These are phyloP conservation scores for Neltuma alba DNA, from an alignment of 306 rosid genomes.

Conservation along the genomic window DNA sequence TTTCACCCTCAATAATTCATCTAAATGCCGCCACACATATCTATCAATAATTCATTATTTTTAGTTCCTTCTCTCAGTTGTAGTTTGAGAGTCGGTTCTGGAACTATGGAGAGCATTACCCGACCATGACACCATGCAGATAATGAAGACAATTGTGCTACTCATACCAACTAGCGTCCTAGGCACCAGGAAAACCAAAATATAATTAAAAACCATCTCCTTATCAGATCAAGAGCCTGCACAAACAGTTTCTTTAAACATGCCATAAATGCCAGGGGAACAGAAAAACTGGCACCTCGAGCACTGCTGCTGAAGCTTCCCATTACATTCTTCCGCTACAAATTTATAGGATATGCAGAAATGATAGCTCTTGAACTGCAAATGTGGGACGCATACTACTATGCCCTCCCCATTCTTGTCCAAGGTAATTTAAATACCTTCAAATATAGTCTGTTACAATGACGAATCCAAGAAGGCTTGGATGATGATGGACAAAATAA, in stretches of 20 bases:
- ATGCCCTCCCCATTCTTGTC: neutral
- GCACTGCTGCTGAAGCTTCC: conserved; percentile 27
- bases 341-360: neutral
- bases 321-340: neutral
- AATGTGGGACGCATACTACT: neutral
- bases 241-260: neutral
- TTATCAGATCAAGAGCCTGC: conserved; percentile 6
- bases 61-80: neutral
- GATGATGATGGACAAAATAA: conserved; percentile 7
- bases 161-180: neutral
- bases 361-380: neutral
- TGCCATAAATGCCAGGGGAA: neutral
- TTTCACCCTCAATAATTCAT: conserved; percentile 26
- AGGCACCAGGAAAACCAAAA: neutral
- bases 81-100: neutral
- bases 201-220: neutral
- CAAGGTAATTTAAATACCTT: conserved; percentile 22
- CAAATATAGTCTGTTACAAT: conserved; percentile 16
- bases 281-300: conserved; percentile 10
- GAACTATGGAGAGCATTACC: conserved; percentile 9
- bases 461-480: conserved; percentile 5
- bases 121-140: neutral
- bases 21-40: too few species aligned
- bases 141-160: neutral
- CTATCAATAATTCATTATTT: neutral